Conservation (phyloP, 2,329 filamentous ascomycete species). For the Talaromyces sp. region DNA sequence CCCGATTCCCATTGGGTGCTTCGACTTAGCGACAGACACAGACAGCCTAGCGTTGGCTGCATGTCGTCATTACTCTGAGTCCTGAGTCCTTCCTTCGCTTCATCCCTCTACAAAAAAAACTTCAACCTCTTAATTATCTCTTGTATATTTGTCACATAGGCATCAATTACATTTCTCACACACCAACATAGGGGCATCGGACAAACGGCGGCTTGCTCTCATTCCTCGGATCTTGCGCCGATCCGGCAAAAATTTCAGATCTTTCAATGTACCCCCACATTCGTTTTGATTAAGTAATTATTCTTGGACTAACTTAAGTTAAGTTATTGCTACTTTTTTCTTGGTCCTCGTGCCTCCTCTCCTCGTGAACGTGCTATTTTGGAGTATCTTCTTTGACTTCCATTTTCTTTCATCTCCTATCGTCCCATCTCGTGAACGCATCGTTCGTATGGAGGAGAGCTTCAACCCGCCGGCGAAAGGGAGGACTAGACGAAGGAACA, state of each 20-base stretch:
- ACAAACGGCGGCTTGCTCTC: background rate
- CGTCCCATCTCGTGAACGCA: background rate
- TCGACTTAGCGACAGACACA: background rate
- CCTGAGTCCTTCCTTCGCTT: background rate
- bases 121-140: background rate
- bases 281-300: conserved; percentile 1
- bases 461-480: background rate
- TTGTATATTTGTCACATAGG: background rate
- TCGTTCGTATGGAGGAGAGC: background rate
- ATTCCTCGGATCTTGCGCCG: conserved; percentile 9
- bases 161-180: background rate
- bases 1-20: conserved; percentile 4
- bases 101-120: background rate
- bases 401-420: background rate
- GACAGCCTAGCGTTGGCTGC: background rate
- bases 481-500: background rate
- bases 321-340: background rate
- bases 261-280: conserved; percentile 7
- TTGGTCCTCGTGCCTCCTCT: background rate
- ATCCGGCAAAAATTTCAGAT: conserved; percentile 7
- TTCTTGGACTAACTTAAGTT: background rate
- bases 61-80: conserved; percentile 7
- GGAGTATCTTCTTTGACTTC: background rate
- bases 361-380: background rate
- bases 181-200: background rate